Evolutionary conservation across 2,329 filamentous ascomycete species (phyloP), one percentile per base, ranked within the genome.

Genomic region (Penicillium sp.): DNA sequence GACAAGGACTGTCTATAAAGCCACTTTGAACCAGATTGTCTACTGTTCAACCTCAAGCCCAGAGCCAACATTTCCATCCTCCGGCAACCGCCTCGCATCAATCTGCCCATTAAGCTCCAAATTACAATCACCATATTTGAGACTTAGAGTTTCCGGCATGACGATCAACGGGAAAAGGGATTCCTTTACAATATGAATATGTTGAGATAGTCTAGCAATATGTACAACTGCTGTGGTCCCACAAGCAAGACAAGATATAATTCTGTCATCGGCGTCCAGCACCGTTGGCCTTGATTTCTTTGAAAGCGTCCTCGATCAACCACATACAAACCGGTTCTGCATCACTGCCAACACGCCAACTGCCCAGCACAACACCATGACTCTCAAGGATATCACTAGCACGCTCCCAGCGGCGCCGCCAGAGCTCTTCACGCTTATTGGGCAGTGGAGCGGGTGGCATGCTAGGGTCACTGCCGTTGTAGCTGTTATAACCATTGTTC

Each of bases 351-450:
- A 76, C 73, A 48, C 77, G 73, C 79, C 79, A 82, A 56, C 71
- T 77, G 39, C 72, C 69, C 21, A 82, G 62, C 10, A 78, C 68
- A 21, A 82, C 77, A 1, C 75, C 76, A 19, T 75, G 68, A 6
- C 73, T 63, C 2, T 72, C 68, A 35, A 82, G 69, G 16, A 79
- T 72, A 4, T 76, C 73, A 27, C 74, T 74, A 0, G 79, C 77
- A 4, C 77, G 69, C 43, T 73, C 74, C 79, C 79, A 82, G 31
- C 79, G 73, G 26, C 79, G 73, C 43, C 71, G 70, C 79, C 79
- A 82, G 9, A 80, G 65, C 54, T 81, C 79, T 55, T 81, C 75
- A 9, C 79, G 78, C 55, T 79, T 81, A 52, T 76, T 80, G 4
- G 74, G 73, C 2, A 76, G 65, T 0, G 75, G 68, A 2, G 69